These are phyloP conservation scores for Takakia lepidozioides DNA, from an alignment of 225 moss, liverwort and hornwort species.

Conservation along the genomic window DNA sequence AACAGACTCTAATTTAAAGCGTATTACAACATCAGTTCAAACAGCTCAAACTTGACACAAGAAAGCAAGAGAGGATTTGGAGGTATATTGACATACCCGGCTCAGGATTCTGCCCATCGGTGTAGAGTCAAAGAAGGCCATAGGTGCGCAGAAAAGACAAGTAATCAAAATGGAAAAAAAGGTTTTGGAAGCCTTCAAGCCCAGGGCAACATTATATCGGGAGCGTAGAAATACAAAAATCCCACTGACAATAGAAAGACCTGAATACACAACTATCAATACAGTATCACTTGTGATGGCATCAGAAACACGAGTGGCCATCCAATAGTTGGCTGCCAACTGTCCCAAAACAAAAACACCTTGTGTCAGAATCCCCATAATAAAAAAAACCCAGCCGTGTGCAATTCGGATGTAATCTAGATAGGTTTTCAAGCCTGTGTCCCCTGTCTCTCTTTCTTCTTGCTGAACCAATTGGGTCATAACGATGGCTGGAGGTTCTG, in stretches of 20 bases:
- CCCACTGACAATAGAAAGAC: conserved; percentile 39
- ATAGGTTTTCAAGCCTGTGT: conserved; percentile 37
- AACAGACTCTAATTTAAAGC: too few species aligned
- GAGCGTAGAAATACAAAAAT: conserved; percentile 47
- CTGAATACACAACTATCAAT: conserved; percentile 41
- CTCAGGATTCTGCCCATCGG: conserved; percentile 71
- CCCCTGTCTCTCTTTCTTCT: conserved; percentile 53
- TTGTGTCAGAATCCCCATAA: conserved; percentile 12
- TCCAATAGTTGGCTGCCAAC: conserved; percentile 41
- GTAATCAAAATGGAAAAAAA: conserved; percentile 40
- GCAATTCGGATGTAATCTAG: conserved; percentile 31
- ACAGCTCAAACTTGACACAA: too few species aligned
- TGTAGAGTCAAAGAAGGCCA: conserved; percentile 75
- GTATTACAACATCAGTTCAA: too few species aligned
- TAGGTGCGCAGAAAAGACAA: conserved; percentile 60
- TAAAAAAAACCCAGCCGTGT: conserved; percentile 30
- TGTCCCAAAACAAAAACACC: conserved; percentile 35
- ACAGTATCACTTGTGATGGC: conserved; percentile 14
- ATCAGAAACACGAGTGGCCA: conserved; percentile 37
- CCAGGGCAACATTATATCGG: conserved; percentile 23
- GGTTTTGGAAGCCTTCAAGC: conserved; percentile 29
- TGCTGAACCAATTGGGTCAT: conserved; percentile 35
- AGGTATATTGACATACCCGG: conserved; percentile 44
- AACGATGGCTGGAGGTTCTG: conserved; percentile 1
- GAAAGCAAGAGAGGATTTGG: too few species aligned